Base-by-base conservation (phyloP, 129 eudicot species). In the Ambrosia trifida region DNA sequence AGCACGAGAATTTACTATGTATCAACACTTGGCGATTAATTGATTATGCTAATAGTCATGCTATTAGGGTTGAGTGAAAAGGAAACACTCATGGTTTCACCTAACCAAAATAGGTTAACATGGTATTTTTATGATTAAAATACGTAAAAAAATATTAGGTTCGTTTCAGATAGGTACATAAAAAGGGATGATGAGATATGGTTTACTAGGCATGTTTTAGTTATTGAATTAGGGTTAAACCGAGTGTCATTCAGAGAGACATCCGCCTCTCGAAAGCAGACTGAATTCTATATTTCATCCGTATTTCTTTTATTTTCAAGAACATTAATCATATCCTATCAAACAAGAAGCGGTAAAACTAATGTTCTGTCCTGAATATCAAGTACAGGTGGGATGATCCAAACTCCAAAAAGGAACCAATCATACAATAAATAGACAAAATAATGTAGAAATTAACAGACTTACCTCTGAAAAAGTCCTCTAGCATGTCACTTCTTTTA, bases 381-480 rank as follows among this genome's bases (percentile, higher is more conserved):
- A 72, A 41, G 56, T 59, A 60, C 24, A 43, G 41, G 32, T 61
- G 20, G 11, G 13, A 60, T 18, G 12, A 32, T 64, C 47, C 6
- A 41, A 31, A 3, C 17, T 64, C 47, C 6, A 41, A 31, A 3
- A 5, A 0, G 46, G 24, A 31, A 35, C 7, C 24, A 28, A 16
- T n/a, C 9, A 4, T 18, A 41, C 11, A 32, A 74, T 1, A 14
- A 9, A 7, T 17, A 35, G 11, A 74, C 8, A 65, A 38, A 1
- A 24, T n/a, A 28, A 41, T 38, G 66, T 9, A 13, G n/a, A 44
- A 43, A 30, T 5, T 36, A 36, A 65, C 78, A 13, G 63, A 68
- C 79, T 66, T 80, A 73, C 96, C 96, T 87, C 85, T 76, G 64
- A 95, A 95, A 75, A 95, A 95, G 33, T 64, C 84, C 74, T 88